phyloP scores from a whole-genome alignment of 371 early-diverging fungal species.

The Mycotypha africana region DNA sequence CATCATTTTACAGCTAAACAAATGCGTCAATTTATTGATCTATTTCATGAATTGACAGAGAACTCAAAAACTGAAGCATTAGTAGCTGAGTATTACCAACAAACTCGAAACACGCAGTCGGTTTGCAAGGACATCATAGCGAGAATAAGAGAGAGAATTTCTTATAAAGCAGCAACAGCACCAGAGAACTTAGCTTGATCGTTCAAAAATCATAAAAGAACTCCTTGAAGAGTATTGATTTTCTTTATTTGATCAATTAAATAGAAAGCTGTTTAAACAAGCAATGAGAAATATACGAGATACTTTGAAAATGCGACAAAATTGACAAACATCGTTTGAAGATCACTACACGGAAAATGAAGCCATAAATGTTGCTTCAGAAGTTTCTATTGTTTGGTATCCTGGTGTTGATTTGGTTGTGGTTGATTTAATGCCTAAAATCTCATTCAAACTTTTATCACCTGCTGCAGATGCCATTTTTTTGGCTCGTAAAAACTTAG shows the following conservation, averaged over 20 bases:
- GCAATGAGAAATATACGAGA: no score
- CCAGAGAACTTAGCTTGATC: no score
- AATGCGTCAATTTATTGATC: neutral
- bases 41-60: neutral
- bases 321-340: neutral
- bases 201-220: no score
- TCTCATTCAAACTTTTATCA: constrained; percentile 47
- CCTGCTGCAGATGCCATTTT: constrained; percentile 43
- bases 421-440: constrained; percentile 44
- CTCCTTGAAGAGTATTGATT: no score
- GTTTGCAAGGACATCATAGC: neutral
- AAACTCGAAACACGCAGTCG: neutral
- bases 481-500: constrained; percentile 70
- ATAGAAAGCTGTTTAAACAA: no score
- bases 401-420: neutral
- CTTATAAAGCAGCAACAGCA: constrained; percentile 8
- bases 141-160: constrained; percentile 11
- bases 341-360: constrained; percentile 14
- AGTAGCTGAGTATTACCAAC: constrained; percentile 10
- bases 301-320: no score
- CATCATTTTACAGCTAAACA: constrained; percentile 1
- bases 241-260: no score
- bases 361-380: constrained; percentile 15
- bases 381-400: constrained; percentile 4
- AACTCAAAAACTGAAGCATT: neutral